Conservation (phyloP, 495 filamentous ascomycete genomes). For the Articulospora tetracladia region DNA sequence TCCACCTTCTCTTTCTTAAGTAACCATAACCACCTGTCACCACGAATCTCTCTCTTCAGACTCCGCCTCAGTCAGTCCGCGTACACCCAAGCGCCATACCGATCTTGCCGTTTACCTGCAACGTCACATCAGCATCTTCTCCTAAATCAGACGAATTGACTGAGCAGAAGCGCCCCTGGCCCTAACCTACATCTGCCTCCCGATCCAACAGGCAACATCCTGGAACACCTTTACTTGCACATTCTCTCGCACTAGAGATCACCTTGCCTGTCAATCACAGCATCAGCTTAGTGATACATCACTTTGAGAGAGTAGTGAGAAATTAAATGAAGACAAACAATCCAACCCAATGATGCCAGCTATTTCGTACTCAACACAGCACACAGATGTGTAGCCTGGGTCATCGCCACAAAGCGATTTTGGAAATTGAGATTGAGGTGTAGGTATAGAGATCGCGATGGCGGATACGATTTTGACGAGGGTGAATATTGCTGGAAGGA, state of each 20-base stretch:
- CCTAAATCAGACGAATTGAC: background rate
- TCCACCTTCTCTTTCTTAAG: background rate
- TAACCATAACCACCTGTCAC: too few species aligned
- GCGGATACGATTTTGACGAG: too few species aligned
- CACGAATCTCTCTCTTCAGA: background rate
- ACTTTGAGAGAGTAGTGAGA: background rate
- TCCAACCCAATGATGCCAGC: background rate
- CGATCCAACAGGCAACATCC: background rate
- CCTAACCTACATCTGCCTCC: background rate
- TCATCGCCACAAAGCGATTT: background rate
- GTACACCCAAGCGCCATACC: background rate
- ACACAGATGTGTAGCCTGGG: background rate
- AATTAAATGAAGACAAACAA: background rate
- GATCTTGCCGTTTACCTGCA: background rate
- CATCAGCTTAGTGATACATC: background rate
- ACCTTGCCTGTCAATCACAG: background rate
- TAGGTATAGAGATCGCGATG: too few species aligned
- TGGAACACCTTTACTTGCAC: background rate
- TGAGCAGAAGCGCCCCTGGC: background rate
- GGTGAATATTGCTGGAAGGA: too few species aligned
- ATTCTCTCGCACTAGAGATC: background rate
- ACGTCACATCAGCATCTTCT: background rate
- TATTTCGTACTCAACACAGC: background rate
- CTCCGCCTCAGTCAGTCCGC: background rate
- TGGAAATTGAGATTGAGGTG: background rate